Percentiles rank a stretch among this genome's conserved stretches.
Conservation (phyloP, 495 filamentous ascomycete genomes). For the Astrocystis sublimbata region DNA sequence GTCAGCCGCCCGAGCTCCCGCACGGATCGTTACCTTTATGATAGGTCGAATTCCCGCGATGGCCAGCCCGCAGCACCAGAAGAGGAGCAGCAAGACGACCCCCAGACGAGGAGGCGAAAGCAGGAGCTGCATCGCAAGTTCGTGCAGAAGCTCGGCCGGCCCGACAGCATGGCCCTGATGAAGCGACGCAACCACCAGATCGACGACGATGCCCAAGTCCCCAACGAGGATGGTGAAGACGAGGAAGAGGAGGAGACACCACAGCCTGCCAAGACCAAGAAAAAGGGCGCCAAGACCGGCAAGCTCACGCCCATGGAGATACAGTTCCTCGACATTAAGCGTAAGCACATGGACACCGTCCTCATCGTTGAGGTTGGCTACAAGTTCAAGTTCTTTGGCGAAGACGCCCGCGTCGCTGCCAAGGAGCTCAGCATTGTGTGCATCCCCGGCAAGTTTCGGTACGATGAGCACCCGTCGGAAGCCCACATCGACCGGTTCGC, state of each 20-base stretch:
- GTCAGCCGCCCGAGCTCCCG: slow-evolving; percentile 27
- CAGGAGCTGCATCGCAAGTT: slow-evolving; percentile 82
- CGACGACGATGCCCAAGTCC: slow-evolving; percentile 51
- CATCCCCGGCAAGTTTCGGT: slow-evolving; percentile 92
- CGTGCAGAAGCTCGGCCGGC: slow-evolving; percentile 81
- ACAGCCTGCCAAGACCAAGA: slow-evolving; percentile 50
- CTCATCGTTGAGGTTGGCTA: slow-evolving; percentile 95
- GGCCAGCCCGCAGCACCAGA: slow-evolving; percentile 24
- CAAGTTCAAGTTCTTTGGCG: slow-evolving; percentile 97
- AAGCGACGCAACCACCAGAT: slow-evolving; percentile 56
- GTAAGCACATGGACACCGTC: slow-evolving; percentile 84
- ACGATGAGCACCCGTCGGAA: slow-evolving; percentile 94
- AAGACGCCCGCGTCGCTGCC: slow-evolving; percentile 86
- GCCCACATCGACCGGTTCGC: slow-evolving; percentile 91
- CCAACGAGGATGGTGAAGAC: slow-evolving; percentile 49
- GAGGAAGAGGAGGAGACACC: slow-evolving; percentile 59
- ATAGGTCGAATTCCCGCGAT: slow-evolving; percentile 31
- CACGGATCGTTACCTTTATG: slow-evolving; percentile 50
- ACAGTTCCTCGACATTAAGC: slow-evolving; percentile 91
- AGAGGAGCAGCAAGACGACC: slow-evolving; percentile 54
- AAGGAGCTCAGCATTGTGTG: slow-evolving; percentile 95
- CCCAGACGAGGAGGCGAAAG: slow-evolving; percentile 49
- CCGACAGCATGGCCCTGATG: slow-evolving; percentile 74
- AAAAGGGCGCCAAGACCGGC: slow-evolving; percentile 70
- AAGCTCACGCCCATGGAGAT: slow-evolving; percentile 96